Evolutionary conservation across 2,329 filamentous ascomycete species (phyloP).

Genomic region (Meredithiella fracta): DNA sequence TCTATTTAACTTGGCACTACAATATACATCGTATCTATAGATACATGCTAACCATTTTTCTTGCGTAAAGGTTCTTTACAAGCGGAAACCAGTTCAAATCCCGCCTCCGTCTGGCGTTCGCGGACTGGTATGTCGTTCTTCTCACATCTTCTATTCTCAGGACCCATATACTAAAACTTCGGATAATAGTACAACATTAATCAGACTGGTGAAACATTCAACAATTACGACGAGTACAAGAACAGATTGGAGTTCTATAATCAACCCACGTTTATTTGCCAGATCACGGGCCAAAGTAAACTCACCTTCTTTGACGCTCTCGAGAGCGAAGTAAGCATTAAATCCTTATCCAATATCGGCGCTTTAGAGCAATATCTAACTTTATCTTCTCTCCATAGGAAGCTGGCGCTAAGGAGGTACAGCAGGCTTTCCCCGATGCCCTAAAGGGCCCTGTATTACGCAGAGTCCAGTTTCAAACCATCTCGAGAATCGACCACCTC

Average conservation of each 20-base stretch:
- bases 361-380: neutral
- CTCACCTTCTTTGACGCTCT: constrained; percentile 86
- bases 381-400: constrained; percentile 31
- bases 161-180: constrained; percentile 13
- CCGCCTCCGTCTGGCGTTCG: constrained; percentile 30
- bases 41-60: neutral
- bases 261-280: constrained; percentile 84
- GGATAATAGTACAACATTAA: constrained; percentile 76
- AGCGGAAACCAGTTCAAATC: constrained; percentile 85
- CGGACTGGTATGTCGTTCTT: neutral
- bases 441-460: constrained; percentile 81
- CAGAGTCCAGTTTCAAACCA: constrained; percentile 78
- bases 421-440: constrained; percentile 78
- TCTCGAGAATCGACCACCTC: constrained; percentile 73
- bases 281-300: constrained; percentile 84
- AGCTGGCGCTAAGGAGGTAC: constrained; percentile 71
- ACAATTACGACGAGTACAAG: constrained; percentile 68
- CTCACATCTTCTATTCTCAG: neutral
- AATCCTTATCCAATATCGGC: neutral
- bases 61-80: constrained; percentile 64
- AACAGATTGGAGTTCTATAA: constrained; percentile 82
- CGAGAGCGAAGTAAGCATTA: constrained; percentile 60
- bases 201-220: constrained; percentile 80
- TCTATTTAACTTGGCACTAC: too few relatives aligned
- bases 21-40: neutral